Conservation (phyloP, 1,139 yeast genomes). For the Barnettozyma hawaiiensis region DNA sequence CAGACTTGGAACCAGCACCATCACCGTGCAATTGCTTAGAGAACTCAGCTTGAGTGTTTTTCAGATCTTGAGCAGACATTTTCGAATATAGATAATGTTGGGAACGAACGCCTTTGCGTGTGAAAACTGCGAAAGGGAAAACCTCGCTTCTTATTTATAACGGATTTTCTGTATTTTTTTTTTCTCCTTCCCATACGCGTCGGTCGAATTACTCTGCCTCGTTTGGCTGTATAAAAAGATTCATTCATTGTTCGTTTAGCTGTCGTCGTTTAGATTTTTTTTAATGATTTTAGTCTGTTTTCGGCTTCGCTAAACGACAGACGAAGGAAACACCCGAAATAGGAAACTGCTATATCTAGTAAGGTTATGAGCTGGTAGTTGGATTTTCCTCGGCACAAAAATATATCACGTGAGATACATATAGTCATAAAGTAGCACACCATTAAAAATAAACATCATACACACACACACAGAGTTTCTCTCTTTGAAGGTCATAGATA, state of each 20-base stretch:
- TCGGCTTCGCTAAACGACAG: no score
- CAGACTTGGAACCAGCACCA: constrained; percentile 57
- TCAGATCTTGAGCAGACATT: constrained; percentile 27
- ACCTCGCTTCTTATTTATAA: no score
- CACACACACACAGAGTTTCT: no score
- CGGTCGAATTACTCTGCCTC: no score
- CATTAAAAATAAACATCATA: no score
- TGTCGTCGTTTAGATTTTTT: neutral
- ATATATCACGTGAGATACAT: neutral
- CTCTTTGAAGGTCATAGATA: neutral
- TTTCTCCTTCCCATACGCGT: neutral
- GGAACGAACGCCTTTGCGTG: no score
- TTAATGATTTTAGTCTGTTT: no score
- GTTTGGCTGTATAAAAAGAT: no score
- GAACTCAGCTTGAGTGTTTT: constrained; percentile 49
- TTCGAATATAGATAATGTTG: neutral
- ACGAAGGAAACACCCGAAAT: no score
- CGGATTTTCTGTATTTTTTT: no score
- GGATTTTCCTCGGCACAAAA: no score
- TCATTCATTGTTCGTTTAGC: no score
- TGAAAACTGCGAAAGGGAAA: neutral
- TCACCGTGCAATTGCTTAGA: constrained; percentile 84
- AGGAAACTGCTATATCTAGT: neutral
- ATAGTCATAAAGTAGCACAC: constrained; percentile 7
- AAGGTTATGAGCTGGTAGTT: neutral